Percentiles rank a stretch among this genome's conserved stretches.
phyloP scores from a whole-genome alignment of 1,284 basidiomycete species.

The Cronartium quercuum region DNA sequence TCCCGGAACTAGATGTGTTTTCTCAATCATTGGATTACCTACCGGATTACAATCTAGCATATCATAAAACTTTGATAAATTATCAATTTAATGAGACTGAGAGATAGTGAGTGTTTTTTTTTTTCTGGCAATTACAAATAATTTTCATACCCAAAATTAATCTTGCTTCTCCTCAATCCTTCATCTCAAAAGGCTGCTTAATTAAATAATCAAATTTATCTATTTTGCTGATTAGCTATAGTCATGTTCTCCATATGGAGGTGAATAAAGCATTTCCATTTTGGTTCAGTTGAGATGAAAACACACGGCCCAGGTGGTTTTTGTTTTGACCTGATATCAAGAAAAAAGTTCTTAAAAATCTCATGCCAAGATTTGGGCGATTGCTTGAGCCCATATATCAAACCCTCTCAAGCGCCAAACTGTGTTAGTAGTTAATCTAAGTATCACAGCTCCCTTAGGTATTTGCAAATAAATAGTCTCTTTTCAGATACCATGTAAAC shows the following conservation, averaged over 20 bases:
- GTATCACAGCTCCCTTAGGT: not conserved
- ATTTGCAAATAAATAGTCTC: not conserved
- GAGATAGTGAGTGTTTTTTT: not conserved
- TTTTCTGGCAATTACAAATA: not conserved
- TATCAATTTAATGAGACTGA: not conserved
- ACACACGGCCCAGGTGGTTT: not conserved
- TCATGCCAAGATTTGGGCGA: not conserved
- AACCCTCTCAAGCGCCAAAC: not conserved
- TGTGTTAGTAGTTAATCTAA: not conserved
- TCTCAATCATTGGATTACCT: not conserved
- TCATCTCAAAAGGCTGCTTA: not conserved
- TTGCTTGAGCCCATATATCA: conserved; percentile 19
- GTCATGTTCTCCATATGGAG: not conserved
- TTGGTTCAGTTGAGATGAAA: not conserved
- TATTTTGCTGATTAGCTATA: not conserved
- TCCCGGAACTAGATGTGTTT: not conserved
- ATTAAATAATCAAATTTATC: not conserved
- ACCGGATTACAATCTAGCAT: not conserved
- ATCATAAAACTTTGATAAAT: not conserved
- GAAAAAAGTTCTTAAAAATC: not conserved
- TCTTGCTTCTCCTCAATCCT: not conserved
- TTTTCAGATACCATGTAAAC: not conserved
- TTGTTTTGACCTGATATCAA: not conserved
- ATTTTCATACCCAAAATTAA: not conserved
- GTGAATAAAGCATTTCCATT: not conserved